Conservation (phyloP, 768 basidiomycete genomes). For the Tephrocybe sp. region DNA sequence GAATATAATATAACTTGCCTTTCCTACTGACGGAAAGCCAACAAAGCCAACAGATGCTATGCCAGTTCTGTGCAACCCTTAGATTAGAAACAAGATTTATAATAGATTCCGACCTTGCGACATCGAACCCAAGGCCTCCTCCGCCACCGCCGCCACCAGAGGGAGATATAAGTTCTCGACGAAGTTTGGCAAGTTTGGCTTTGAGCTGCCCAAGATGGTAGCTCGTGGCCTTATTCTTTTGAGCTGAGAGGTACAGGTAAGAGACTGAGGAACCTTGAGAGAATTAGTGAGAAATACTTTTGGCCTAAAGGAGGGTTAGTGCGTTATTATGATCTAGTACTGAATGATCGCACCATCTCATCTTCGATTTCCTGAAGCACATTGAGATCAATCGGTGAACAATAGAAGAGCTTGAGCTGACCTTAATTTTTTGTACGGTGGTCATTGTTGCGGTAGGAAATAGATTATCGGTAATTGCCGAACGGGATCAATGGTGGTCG, state of each 20-base stretch:
- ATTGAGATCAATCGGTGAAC: constrained; percentile 18
- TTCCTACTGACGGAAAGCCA: constrained; percentile 92
- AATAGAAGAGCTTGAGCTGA: constrained; percentile 26
- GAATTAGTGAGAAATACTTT: constrained; percentile 49
- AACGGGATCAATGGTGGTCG: constrained; percentile 14
- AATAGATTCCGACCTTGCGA: constrained; percentile 52
- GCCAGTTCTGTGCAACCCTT: constrained; percentile 60
- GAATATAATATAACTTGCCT: constrained; percentile 42
- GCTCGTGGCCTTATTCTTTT: constrained; percentile 95
- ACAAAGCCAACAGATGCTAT: constrained; percentile 96
- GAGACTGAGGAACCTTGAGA: constrained; percentile 4
- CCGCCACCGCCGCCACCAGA: constrained; percentile 78
- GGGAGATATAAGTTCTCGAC: constrained; percentile 87
- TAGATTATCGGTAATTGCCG: constrained; percentile 35
- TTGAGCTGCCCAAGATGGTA: constrained; percentile 97
- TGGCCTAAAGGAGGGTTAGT: constrained; percentile 52
- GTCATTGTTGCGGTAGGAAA: constrained; percentile 58
- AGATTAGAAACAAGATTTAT: not conserved
- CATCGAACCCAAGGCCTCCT: constrained; percentile 92
- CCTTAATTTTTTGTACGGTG: constrained; percentile 89
- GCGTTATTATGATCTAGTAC: constrained; percentile 8
- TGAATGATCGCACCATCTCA: constrained; percentile 74
- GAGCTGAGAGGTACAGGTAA: constrained; percentile 49
- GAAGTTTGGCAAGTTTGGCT: constrained; percentile 96
- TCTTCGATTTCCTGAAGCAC: constrained; percentile 81